These are phyloP conservation scores for Magnusiomyces tetraspermus DNA, from an alignment of 1,139 yeast genomes.

Conservation along the genomic window DNA sequence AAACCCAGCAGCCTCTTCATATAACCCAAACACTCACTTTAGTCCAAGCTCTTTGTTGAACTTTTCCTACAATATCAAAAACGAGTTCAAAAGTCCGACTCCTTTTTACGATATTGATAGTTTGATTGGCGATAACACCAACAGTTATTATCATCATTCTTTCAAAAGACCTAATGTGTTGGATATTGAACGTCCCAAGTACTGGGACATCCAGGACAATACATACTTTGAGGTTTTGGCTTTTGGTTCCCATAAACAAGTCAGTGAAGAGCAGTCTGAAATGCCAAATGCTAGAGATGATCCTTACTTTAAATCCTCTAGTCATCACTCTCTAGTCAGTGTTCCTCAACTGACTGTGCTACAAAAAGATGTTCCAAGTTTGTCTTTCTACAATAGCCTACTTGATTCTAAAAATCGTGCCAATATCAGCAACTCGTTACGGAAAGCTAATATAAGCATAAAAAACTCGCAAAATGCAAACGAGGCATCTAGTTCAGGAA, in stretches of 20 bases:
- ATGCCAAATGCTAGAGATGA: background rate
- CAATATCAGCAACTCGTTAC: background rate
- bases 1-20: no score
- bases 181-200: background rate
- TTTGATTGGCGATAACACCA: background rate
- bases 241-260: background rate
- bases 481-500: background rate
- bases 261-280: background rate
- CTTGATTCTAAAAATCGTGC: background rate
- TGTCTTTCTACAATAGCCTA: background rate
- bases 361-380: background rate
- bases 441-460: background rate
- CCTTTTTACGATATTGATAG: background rate
- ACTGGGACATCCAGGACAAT: conserved; percentile 1
- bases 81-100: no score
- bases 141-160: background rate
- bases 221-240: background rate
- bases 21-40: no score
- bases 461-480: background rate
- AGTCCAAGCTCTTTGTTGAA: no score
- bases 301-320: background rate
- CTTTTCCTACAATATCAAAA: no score
- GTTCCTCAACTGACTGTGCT: background rate
- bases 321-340: background rate
- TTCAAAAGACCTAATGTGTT: background rate